Conservation (phyloP, 805 yeast species). For the Hanseniaspora clermontiae region DNA sequence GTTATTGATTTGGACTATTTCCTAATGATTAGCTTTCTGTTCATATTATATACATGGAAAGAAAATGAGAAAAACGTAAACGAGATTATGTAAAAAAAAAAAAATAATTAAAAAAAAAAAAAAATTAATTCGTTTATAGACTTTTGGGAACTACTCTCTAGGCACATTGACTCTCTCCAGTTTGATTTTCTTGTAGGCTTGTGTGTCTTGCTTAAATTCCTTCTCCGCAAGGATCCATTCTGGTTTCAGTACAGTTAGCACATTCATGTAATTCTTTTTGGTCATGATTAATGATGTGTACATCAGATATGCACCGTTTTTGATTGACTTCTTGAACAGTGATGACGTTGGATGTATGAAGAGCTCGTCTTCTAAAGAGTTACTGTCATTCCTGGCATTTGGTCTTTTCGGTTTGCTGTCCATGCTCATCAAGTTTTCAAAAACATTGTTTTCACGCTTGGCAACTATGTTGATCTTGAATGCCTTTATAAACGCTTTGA, state of each 20-base stretch:
- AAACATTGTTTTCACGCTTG: constrained; percentile 4
- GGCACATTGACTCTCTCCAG: constrained; percentile 5
- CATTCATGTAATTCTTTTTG: constrained; percentile 82
- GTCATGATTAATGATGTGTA: constrained; percentile 76
- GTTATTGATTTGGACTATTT: too few species aligned
- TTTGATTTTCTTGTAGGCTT: constrained; percentile 7
- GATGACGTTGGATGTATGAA: constrained; percentile 80
- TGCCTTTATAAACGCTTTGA: constrained; percentile 56
- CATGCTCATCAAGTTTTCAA: constrained; percentile 1
- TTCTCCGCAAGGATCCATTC: constrained; percentile 51
- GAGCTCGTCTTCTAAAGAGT: constrained; percentile 35
- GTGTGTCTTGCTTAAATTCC: constrained; percentile 6
- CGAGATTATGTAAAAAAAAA: background rate
- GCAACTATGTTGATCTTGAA: constrained; percentile 50
- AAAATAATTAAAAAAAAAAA: background rate
- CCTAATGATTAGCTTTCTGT: too few species aligned
- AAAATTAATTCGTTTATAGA: background rate
- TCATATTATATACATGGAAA: too few species aligned
- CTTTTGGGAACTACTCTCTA: background rate
- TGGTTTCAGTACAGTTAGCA: constrained; percentile 70
- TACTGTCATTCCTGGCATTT: constrained; percentile 56
- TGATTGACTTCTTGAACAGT: constrained; percentile 33
- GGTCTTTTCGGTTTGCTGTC: constrained; percentile 56
- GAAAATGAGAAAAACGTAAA: too few species aligned
- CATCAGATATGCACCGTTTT: constrained; percentile 60